Conservation (phyloP, 1,284 basidiomycete genomes). For the Chiua sp. region DNA sequence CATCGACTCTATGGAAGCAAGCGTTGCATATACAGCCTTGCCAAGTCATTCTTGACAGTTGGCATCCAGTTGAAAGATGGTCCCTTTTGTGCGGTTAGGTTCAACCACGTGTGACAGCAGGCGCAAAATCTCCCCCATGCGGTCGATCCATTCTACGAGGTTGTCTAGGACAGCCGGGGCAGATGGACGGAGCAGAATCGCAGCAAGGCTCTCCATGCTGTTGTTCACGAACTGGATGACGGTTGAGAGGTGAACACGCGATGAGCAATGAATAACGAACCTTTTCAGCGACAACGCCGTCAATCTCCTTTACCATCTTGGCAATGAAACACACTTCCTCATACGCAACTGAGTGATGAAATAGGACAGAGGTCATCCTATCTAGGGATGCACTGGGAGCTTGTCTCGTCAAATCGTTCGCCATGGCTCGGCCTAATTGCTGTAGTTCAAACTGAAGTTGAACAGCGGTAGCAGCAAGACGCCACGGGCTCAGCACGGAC, state of each 20-base stretch:
- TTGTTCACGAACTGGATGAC: constrained; percentile 72
- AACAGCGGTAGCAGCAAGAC: constrained; percentile 79
- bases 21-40: constrained; percentile 48
- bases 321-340: constrained; percentile 83
- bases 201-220: constrained; percentile 68
- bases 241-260: neutral
- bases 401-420: constrained; percentile 57
- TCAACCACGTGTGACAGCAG: constrained; percentile 68
- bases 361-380: constrained; percentile 66
- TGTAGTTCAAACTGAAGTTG: constrained; percentile 77
- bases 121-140: constrained; percentile 70
- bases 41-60: constrained; percentile 62
- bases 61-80: constrained; percentile 55
- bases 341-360: constrained; percentile 70
- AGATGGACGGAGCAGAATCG: constrained; percentile 51
- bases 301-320: constrained; percentile 74
- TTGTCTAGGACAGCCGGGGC: constrained; percentile 34
- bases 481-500: constrained; percentile 78
- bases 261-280: constrained; percentile 39
- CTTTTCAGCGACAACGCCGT: constrained; percentile 67
- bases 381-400: constrained; percentile 62
- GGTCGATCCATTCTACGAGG: constrained; percentile 49
- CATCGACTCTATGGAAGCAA: constrained; percentile 46
- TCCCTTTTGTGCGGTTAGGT: constrained; percentile 55
- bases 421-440: constrained; percentile 68